phyloP scores from a whole-genome alignment of 495 filamentous ascomycete species.

The Hypoxylon intermedium region DNA sequence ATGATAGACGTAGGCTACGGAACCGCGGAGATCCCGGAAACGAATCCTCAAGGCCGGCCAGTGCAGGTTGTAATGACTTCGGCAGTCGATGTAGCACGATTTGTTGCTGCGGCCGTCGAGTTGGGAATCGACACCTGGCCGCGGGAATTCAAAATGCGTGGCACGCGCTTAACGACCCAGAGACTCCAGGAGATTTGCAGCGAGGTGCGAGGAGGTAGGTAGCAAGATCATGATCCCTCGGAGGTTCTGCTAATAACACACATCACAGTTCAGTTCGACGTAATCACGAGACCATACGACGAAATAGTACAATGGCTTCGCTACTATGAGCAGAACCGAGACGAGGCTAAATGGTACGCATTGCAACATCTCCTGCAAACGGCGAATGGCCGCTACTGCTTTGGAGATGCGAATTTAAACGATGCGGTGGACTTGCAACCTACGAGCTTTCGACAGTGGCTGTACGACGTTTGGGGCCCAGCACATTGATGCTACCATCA shows the following conservation, averaged over 20 bases:
- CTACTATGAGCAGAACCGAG: conserved; percentile 46
- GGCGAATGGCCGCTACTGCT: conserved; percentile 58
- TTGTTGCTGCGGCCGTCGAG: conserved; percentile 67
- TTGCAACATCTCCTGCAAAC: conserved; percentile 58
- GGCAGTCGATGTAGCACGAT: conserved; percentile 69
- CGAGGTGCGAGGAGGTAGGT: conserved; percentile 50
- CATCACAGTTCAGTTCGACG: conserved; percentile 48
- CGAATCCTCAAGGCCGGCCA: conserved; percentile 53
- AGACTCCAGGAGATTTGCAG: conserved; percentile 57
- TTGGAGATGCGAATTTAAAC: conserved; percentile 55
- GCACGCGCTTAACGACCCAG: conserved; percentile 63
- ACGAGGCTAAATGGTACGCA: conserved; percentile 46
- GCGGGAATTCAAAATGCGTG: conserved; percentile 68
- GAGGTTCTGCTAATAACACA: conserved; percentile 17
- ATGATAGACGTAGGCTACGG: conserved; percentile 65
- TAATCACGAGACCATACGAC: conserved; percentile 48
- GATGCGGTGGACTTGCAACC: conserved; percentile 51
- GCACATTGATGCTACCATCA: conserved; percentile 27
- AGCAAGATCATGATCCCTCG: conserved; percentile 1
- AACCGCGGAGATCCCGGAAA: conserved; percentile 64
- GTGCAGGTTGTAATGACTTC: conserved; percentile 70
- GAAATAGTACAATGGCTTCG: conserved; percentile 52
- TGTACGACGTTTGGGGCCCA: conserved; percentile 54
- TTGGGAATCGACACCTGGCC: conserved; percentile 69
- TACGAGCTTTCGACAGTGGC: conserved; percentile 55